Percentiles rank a stretch among this genome's conserved stretches.
Conservation (phyloP, 2,329 filamentous ascomycete genomes). For the Dactylellina haptotyla region DNA sequence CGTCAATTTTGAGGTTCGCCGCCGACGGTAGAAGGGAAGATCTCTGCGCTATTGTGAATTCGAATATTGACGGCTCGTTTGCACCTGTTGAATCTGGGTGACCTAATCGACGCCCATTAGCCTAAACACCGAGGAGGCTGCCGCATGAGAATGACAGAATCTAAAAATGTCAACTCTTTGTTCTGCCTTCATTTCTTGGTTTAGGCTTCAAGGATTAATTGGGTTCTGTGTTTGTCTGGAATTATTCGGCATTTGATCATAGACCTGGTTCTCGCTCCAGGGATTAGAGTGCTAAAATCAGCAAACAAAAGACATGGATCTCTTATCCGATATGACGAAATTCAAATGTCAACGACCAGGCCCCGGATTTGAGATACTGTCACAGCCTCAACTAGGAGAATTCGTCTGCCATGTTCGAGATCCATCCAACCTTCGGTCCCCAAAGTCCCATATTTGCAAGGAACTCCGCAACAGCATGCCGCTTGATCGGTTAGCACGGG, state of each 20-base stretch:
- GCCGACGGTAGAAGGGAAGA: slow-evolving; percentile 28
- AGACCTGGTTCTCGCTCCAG: slow-evolving; percentile 1
- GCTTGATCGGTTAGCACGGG: neutral
- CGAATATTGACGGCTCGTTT: slow-evolving; percentile 32
- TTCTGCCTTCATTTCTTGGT: slow-evolving; percentile 26
- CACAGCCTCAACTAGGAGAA: slow-evolving; percentile 31
- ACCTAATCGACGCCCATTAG: slow-evolving; percentile 40
- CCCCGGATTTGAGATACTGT: slow-evolving; percentile 21
- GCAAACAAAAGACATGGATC: slow-evolving; percentile 35
- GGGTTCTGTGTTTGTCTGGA: slow-evolving; percentile 8
- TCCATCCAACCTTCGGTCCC: slow-evolving; percentile 12
- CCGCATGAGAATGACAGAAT: slow-evolving; percentile 43
- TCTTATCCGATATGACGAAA: slow-evolving; percentile 53
- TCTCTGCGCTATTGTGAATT: slow-evolving; percentile 7
- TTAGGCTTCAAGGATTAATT: slow-evolving; percentile 8
- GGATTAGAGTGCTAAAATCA: slow-evolving; percentile 40
- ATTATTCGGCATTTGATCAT: slow-evolving; percentile 31
- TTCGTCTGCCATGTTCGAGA: slow-evolving; percentile 19
- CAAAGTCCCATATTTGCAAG: neutral
- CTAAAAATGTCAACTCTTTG: slow-evolving; percentile 19
- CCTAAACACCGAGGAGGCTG: slow-evolving; percentile 31
- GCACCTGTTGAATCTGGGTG: slow-evolving; percentile 29
- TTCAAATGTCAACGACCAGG: slow-evolving; percentile 42
- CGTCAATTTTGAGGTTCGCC: slow-evolving; percentile 9
- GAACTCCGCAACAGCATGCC: neutral